Evolutionary conservation across 352 stramenopile species (phyloP).

Genomic region (Globisporangium carolinianum): DNA sequence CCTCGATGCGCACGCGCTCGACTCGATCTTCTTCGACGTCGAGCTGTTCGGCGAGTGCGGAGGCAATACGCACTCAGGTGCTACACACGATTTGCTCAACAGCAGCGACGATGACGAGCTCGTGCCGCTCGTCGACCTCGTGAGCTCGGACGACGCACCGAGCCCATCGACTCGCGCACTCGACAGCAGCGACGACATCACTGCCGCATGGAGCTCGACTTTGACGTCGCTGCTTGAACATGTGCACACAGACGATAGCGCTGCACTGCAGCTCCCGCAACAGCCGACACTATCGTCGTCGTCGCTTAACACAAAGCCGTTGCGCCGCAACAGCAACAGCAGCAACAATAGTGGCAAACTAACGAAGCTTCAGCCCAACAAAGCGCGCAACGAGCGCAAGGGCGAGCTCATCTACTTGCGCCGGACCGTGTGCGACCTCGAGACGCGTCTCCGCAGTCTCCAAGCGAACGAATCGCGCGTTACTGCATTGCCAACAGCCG

Average conservation of each 20-base stretch:
- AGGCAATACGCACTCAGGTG: no score
- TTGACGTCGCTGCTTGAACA: neutral
- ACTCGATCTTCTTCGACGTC: no score
- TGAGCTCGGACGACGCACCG: constrained; percentile 3
- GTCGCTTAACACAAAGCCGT: neutral
- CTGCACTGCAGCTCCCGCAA: neutral
- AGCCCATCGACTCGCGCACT: neutral
- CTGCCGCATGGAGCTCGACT: neutral
- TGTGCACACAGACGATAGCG: no score
- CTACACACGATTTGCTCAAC: no score
- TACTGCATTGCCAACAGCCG: neutral
- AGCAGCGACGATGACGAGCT: neutral
- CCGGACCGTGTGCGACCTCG: constrained; percentile 8
- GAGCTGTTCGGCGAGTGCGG: no score
- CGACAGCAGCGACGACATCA: neutral
- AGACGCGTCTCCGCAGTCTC: constrained; percentile 15
- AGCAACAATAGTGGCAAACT: neutral
- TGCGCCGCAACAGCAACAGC: neutral
- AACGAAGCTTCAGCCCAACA: constrained; percentile 12
- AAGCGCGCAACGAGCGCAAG: constrained; percentile 15
- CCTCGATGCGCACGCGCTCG: no score
- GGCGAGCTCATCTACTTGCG: constrained; percentile 13
- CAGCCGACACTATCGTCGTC: neutral
- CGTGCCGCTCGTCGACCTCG: constrained; percentile 3
- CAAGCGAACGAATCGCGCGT: constrained; percentile 10